Base-by-base conservation (phyloP, 352 stramenopile species). In the Thraustochytrium sp. region DNA sequence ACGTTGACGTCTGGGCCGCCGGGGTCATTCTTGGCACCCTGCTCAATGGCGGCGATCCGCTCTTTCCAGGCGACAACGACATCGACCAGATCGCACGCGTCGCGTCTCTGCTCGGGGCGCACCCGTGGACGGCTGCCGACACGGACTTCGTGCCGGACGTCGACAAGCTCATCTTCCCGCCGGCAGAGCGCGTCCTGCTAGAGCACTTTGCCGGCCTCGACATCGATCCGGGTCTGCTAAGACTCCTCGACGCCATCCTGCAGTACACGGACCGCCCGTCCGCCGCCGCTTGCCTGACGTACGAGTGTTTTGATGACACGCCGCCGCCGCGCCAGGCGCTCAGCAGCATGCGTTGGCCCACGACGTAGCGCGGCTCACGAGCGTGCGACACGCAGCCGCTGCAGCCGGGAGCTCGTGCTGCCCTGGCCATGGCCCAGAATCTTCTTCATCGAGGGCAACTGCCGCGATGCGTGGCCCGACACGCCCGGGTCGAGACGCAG, bases 1-100 rank as follows among this genome's bases (percentile, higher is more conserved):
- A 86, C 1, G 88, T 93, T 37, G 91, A 94, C 82, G 89, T 94
- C 87, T 94, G 91, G 90, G 85, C 87, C 9, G 87, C 93, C 4
- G 91, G 90, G 29, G 86, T 88, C 16, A 87, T 94, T 46, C 87
- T 93, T 23, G 90, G 88, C 37, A 90, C 94, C 76, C 64, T 94
- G 61, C 74, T 94, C 59, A 86, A 88, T 38, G 80, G 87, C 23
- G 42, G 59, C 40, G 88, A 88, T 26, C 89, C 91, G 54, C 85
- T 93, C 42, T 94, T 95, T 64, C 84, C 89, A n/a, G 91, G 90
- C 0, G 88, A 93, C 76, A 93, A 90, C 68, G 90, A 94, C 84
- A 89, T 94, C 46, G 90, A 94, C 76, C 90, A 95, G 84, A 88
- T 95, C 40, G 92, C 89, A 49, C 89, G 89, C 40, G 85, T 95